Evolutionary conservation across 768 basidiomycete genomes (phyloP), one percentile per base, ranked within the genome.

Genomic region (Agaricus blazei): DNA sequence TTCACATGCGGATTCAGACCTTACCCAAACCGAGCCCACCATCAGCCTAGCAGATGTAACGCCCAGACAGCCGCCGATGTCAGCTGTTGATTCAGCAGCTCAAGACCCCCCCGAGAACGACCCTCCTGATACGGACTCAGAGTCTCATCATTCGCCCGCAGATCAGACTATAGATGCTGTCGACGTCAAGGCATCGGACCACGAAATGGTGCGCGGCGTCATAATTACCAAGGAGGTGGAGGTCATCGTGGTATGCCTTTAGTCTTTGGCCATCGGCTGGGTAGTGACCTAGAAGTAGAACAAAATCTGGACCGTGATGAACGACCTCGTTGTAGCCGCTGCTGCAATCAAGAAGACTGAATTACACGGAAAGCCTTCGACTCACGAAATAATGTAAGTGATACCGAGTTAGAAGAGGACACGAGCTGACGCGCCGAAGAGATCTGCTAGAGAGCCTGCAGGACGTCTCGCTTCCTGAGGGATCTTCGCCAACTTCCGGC

Each of bases 301-400:
- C 27, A 88, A 82, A 63, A 85, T 92, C 59, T 88, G 87, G 86
- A 58, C 72, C 9, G 80, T 83, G 9, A 72, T 84, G 9, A 81
- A 84, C 19, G 87, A 90, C 44, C 70, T 83, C 36, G 74, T 90
- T 15, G 77, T 81, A 70, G 81, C 82, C 15, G 80, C 61, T 49
- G 50, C 48, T 9, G 42, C 54, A 11, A 37, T 56, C 4, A 49
- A 29, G 37, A 31, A 29, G 29, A 60, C 42, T 65, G 64, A 4
- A 75, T 78, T 26, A 78, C 78, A 36, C 73, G 42, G 44, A 14
- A 56, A 56, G 27, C 54, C 54, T 69, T 51, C 58, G 27, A 77
- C 80, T 27, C 83, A 81, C 61, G 83, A 85, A 62, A 86, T 79
- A 1, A 75, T 89, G 87, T 85, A 62, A 38, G 82, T 64, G 50